Conservation (phyloP, 2,329 filamentous ascomycete species). For the Hypoxylon sp. region DNA sequence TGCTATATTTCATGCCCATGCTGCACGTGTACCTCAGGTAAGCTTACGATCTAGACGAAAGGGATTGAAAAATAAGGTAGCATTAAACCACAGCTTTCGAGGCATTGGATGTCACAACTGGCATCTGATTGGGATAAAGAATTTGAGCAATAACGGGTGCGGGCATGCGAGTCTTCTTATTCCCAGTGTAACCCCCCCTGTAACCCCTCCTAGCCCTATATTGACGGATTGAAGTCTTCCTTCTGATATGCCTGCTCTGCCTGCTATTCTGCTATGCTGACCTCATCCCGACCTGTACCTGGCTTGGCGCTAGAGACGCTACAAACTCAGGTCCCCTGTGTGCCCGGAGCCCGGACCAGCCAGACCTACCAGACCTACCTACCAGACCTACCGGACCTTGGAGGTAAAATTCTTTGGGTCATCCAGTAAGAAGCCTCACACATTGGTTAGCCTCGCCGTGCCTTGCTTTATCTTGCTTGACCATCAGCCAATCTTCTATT, state of each 20-base stretch:
- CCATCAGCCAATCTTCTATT: constrained; percentile 27
- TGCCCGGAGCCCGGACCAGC: no score
- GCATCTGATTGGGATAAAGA: constrained; percentile 7
- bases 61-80: constrained; percentile 11
- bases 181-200: constrained; percentile 18
- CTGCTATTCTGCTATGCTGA: no score
- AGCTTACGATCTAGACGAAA: constrained; percentile 8
- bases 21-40: not conserved
- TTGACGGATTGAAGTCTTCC: no score
- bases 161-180: constrained; percentile 21
- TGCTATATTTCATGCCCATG: constrained; percentile 1
- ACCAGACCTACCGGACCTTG: not conserved
- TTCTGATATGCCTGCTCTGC: not conserved
- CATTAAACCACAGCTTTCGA: not conserved
- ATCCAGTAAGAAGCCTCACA: constrained; percentile 25
- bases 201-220: not conserved
- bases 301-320: constrained; percentile 1
- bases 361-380: not conserved
- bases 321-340: not conserved
- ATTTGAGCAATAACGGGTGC: constrained; percentile 24
- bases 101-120: constrained; percentile 6
- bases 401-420: constrained; percentile 12
- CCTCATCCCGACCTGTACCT: not conserved
- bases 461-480: constrained; percentile 23
- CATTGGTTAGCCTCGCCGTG: constrained; percentile 34